Evolutionary conservation across 2,329 filamentous ascomycete genomes (phyloP), one percentile per base, ranked within the genome.

Genomic region (Colletotrichum cuscutae): DNA sequence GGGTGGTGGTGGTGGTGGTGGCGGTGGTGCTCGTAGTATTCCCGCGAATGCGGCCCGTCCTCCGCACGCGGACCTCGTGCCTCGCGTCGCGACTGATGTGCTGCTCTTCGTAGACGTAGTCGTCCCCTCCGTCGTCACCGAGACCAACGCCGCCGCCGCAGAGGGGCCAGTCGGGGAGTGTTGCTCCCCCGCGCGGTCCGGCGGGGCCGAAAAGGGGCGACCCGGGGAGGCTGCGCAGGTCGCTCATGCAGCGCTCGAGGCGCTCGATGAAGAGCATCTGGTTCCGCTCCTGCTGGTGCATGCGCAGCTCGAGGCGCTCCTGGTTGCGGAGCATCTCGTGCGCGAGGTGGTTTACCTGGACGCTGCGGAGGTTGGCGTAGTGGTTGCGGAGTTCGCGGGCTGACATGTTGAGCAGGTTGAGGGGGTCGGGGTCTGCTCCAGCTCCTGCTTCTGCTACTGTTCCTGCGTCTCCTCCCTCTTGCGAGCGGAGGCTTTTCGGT

Each of bases 281-380:
- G 37, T 74, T 75, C 5, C 59, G 58, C 12, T 75, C 74, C 59
- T 73, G 68, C 49, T 71, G 68, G 15, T 68, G 62, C 42, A 75
- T 70, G 62, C 73, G 69, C 35, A 75, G 32, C 52, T 75, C 74
- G 46, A 75, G 61, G 4, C 72, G 65, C 28, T 75, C 68, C 52
- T 75, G 74, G 22, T 74, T 75, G 15, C 66, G 56, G 4, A 75
- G 74, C 65, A 75, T 74, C 61, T 75, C 69, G 37, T 74, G 74
- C 1, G 74, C 74, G 32, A 75, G 61, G 26, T 69, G 59, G n/a
- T 71, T 69, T 1, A 74, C 65, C 7, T 65, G 26, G 1, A 65
- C 65, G 35, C 42, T 65, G 30, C 65, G 72, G 15, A 75, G 72
- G 30, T 28, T 63, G 30, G 68, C 68, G 57, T 75, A 75, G 54